Conservation (phyloP, 148 eudicot species). For the Tetragonia tetragonoides region DNA sequence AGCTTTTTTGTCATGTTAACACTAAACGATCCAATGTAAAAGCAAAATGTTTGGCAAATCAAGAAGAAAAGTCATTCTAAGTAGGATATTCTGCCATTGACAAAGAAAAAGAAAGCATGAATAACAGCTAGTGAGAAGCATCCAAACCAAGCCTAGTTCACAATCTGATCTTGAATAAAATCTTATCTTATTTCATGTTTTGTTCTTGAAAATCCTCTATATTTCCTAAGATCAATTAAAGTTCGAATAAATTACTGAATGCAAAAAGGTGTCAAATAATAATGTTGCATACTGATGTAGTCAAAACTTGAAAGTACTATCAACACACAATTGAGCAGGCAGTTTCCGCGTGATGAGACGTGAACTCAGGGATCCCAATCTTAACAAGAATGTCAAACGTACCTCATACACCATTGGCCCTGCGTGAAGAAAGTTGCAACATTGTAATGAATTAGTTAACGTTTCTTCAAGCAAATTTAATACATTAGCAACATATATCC, state of each 20-base stretch:
- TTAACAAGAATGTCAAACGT: neutral
- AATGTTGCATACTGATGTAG: neutral
- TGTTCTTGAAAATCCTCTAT: neutral
- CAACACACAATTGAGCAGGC: neutral
- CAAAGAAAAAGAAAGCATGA: neutral
- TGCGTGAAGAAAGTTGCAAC: neutral
- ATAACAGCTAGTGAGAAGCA: neutral
- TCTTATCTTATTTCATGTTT: neutral
- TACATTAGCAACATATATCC: too few relatives aligned
- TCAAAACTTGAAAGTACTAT: neutral
- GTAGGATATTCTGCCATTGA: neutral
- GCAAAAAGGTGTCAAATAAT: neutral
- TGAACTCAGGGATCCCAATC: neutral
- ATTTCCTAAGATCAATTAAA: neutral
- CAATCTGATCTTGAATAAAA: neutral
- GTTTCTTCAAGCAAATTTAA: neutral
- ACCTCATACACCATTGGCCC: neutral
- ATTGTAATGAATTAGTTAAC: neutral
- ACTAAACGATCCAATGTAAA: neutral
- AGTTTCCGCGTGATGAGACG: neutral
- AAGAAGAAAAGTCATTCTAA: neutral
- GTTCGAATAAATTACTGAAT: neutral
- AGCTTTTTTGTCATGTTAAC: neutral
- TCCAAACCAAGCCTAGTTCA: neutral
- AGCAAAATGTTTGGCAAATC: neutral